Conservation (phyloP, 441 rosid genomes). For the Adansonia rubrostipa region DNA sequence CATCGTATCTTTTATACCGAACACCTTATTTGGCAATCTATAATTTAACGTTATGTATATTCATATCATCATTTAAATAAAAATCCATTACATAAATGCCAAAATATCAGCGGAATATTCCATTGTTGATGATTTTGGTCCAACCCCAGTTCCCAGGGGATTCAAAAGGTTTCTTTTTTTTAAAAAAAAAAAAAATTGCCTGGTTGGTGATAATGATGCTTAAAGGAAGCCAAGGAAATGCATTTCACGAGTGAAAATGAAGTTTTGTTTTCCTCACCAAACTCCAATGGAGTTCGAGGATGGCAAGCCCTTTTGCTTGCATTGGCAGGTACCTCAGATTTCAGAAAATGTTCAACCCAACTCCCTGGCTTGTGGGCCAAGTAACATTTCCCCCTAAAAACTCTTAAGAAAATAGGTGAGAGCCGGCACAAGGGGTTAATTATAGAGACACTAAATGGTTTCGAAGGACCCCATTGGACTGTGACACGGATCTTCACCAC, state of each 20-base stretch:
- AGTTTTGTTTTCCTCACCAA: constrained; percentile 41
- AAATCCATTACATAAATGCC: background rate
- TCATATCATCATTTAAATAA: background rate
- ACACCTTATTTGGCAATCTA: background rate
- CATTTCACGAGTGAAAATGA: constrained; percentile 41
- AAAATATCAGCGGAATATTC: background rate
- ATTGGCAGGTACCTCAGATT: constrained; percentile 42
- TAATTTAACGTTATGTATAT: background rate
- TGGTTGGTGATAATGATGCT: constrained; percentile 32
- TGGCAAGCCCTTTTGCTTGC: constrained; percentile 54
- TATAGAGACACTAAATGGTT: background rate
- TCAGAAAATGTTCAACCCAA: constrained; percentile 49
- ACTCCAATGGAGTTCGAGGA: constrained; percentile 36
- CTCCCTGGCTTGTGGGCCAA: constrained; percentile 59
- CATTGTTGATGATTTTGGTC: constrained; percentile 1
- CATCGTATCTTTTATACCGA: constrained; percentile 7
- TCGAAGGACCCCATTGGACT: background rate
- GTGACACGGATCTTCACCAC: background rate
- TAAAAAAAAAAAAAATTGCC: background rate
- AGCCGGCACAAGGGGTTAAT: background rate
- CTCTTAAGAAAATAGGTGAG: background rate
- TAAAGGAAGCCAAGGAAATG: background rate
- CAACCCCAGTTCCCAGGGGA: background rate
- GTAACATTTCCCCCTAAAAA: constrained; percentile 14
- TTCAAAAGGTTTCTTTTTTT: background rate